These are phyloP conservation scores for Prunus dulcis DNA, from an alignment of 306 rosid genomes.

Conservation along the genomic window DNA sequence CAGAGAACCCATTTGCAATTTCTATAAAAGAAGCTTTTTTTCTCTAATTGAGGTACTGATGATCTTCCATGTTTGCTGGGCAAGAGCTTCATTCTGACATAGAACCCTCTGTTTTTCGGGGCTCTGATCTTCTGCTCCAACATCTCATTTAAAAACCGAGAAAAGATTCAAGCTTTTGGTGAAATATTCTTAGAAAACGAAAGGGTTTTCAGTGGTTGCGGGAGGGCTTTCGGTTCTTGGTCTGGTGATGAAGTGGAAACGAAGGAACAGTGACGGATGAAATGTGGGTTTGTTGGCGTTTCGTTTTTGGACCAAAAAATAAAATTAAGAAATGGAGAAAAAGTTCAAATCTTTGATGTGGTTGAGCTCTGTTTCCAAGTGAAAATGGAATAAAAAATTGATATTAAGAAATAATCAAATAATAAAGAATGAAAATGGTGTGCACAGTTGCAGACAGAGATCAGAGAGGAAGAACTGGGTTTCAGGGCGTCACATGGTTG, in stretches of 20 bases:
- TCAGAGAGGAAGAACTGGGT: not conserved
- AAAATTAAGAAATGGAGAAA: not conserved
- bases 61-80: conserved; percentile 51
- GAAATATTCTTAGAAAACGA: not conserved
- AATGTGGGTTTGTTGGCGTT: conserved; percentile 46
- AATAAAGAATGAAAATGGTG: not conserved
- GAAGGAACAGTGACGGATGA: conserved; percentile 56
- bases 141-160: conserved; percentile 43
- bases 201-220: conserved; percentile 39
- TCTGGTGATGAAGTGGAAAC: conserved; percentile 48
- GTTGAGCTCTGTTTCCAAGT: not conserved
- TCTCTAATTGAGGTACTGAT: conserved; percentile 34
- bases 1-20: conserved; percentile 85
- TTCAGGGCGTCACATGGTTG: conserved; percentile 35
- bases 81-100: conserved; percentile 75
- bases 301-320: conserved; percentile 35
- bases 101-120: conserved; percentile 50
- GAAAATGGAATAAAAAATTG: not conserved
- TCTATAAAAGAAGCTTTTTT: conserved; percentile 42
- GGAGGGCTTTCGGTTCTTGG: conserved; percentile 63
- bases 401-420: not conserved
- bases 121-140: conserved; percentile 32
- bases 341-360: conserved; percentile 3
- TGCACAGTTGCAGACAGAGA: conserved; percentile 1
- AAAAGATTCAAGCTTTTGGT: not conserved